Conservation (phyloP, 2,329 filamentous ascomycete genomes). For the Aspergillus udagawae region DNA sequence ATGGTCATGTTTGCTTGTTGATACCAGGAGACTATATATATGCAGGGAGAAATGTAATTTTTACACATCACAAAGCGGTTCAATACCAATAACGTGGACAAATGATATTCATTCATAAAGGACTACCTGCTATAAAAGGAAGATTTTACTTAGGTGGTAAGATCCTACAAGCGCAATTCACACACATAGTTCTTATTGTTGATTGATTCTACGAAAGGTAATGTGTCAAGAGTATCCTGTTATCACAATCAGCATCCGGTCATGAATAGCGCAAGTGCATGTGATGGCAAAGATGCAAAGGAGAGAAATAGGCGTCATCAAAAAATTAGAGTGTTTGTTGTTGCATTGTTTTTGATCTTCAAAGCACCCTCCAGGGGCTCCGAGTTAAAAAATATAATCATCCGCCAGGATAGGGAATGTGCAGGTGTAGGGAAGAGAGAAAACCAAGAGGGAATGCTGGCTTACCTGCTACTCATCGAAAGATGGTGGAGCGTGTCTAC, state of each 20-base stretch:
- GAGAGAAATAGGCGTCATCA: slow-evolving; percentile 48
- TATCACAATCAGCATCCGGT: background rate
- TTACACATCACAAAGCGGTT: background rate
- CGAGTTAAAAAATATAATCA: slow-evolving; percentile 69
- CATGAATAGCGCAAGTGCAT: background rate
- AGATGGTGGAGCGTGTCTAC: slow-evolving; percentile 33
- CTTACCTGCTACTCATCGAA: slow-evolving; percentile 14
- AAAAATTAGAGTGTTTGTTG: slow-evolving; percentile 71
- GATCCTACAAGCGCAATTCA: background rate
- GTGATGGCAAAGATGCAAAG: background rate
- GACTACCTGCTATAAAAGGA: background rate
- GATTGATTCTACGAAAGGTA: background rate
- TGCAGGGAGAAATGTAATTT: background rate
- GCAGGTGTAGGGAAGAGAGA: background rate
- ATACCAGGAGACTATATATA: background rate
- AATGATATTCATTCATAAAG: background rate
- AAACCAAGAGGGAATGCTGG: slow-evolving; percentile 8
- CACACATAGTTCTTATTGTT: background rate
- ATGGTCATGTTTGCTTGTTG: background rate
- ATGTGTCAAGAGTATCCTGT: background rate
- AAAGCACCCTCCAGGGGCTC: slow-evolving; percentile 45
- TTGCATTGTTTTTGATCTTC: slow-evolving; percentile 57
- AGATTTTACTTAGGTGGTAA: background rate
- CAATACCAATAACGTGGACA: background rate
- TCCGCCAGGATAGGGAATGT: slow-evolving; percentile 33